A percentile compares a stretch with the other conserved stretches of the same genome.
Evolutionary conservation across 352 stramenopile genomes (phyloP).

Genomic region (Globisporangium polare): DNA sequence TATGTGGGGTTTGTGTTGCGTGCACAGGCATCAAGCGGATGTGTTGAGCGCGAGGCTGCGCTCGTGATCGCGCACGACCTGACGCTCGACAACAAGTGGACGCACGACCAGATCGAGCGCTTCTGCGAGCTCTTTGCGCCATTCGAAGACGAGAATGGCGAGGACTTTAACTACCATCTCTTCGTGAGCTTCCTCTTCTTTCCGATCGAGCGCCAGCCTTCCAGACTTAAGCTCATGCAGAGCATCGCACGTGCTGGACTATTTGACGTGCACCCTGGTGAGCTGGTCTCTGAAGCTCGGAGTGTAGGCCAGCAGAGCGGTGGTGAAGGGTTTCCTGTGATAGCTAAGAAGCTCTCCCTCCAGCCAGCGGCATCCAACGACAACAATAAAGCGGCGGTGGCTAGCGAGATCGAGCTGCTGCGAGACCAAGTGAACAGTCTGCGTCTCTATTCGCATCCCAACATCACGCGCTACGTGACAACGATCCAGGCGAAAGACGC

Average conservation of each 20-base stretch:
- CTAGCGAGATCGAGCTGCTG: constrained; percentile 8
- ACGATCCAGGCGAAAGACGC: constrained; percentile 29
- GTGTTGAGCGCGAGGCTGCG: constrained; percentile 23
- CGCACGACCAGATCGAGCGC: constrained; percentile 22
- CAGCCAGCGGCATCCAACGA: neutral
- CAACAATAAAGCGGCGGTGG: neutral
- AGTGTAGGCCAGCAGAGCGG: neutral
- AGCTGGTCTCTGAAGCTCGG: neutral
- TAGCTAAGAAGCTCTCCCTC: constrained; percentile 14
- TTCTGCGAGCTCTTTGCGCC: constrained; percentile 34
- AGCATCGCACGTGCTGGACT: neutral
- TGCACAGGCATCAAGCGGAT: constrained; percentile 14
- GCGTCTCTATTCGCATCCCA: constrained; percentile 36
- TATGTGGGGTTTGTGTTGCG: neutral
- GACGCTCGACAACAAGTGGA: constrained; percentile 29
- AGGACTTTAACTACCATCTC: constrained; percentile 35
- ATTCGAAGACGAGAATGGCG: constrained; percentile 13
- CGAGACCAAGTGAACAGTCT: constrained; percentile 35
- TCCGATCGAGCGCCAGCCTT: constrained; percentile 20
- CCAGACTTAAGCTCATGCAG: constrained; percentile 10
- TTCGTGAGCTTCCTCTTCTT: constrained; percentile 63
- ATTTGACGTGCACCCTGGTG: constrained; percentile 3
- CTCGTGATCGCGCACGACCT: constrained; percentile 29
- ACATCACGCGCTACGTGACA: constrained; percentile 33
- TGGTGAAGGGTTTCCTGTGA: neutral